Evolutionary conservation across 805 yeast genomes (phyloP).

Genomic region (Kregervanrija delftensis): DNA sequence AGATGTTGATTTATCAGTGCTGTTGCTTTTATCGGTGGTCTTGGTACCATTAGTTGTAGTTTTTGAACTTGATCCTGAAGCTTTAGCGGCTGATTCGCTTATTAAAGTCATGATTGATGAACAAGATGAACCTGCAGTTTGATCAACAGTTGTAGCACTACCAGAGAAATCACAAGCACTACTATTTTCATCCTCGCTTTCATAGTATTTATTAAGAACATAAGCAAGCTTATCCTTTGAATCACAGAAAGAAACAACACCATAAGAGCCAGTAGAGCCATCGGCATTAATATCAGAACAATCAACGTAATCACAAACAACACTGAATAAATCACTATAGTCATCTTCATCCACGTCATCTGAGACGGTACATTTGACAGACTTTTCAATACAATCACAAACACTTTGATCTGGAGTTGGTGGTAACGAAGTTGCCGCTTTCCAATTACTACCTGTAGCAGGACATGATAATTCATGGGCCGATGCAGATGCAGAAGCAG

Average conservation of each 20-base stretch:
- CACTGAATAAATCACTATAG: constrained; percentile 53
- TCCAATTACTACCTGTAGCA: constrained; percentile 50
- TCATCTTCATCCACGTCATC: constrained; percentile 43
- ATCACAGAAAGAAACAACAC: constrained; percentile 68
- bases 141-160: constrained; percentile 49
- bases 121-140: constrained; percentile 38
- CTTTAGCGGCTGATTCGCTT: constrained; percentile 31
- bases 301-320: constrained; percentile 49
- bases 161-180: constrained; percentile 71
- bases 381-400: constrained; percentile 53
- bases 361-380: constrained; percentile 55
- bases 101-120: constrained; percentile 30
- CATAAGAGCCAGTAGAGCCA: constrained; percentile 62
- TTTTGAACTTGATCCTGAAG: constrained; percentile 6
- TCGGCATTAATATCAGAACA: constrained; percentile 58
- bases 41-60: no score
- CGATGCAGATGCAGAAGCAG: constrained; percentile 29
- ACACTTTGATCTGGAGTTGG: constrained; percentile 66
- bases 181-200: constrained; percentile 32
- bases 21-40: no score
- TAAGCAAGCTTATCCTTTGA: constrained; percentile 63
- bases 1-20: no score
- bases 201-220: constrained; percentile 59
- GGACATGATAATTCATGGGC: constrained; percentile 41
- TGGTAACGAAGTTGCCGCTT: constrained; percentile 60